Conservation (phyloP, 306 rosid species). For the Benincasa hispida region DNA sequence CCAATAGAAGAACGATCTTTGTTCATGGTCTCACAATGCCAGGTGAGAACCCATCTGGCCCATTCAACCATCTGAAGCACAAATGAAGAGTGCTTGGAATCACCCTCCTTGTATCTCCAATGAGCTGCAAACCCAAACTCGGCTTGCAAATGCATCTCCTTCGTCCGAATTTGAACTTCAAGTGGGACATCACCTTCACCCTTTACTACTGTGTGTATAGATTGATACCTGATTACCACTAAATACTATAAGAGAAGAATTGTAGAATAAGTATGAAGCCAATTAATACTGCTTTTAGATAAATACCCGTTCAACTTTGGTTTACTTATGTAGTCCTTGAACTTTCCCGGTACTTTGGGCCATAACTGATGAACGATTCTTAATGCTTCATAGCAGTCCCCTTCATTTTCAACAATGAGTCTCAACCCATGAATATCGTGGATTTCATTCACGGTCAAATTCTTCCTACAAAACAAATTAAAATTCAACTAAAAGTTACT, state of each 20-base stretch:
- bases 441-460: conserved; percentile 65
- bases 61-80: conserved; percentile 99
- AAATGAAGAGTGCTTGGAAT: conserved; percentile 71
- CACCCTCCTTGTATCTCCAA: conserved; percentile 99
- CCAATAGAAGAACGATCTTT: conserved; percentile 48
- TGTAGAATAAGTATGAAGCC: background rate
- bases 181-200: conserved; percentile 63
- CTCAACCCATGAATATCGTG: conserved; percentile 93
- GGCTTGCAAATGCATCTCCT: conserved; percentile 92
- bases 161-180: conserved; percentile 92
- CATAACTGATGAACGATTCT: conserved; percentile 59
- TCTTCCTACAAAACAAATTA: conserved; percentile 45
- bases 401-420: conserved; percentile 78
- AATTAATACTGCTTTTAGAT: background rate
- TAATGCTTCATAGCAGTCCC: conserved; percentile 77
- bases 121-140: conserved; percentile 98
- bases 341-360: conserved; percentile 77
- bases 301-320: conserved; percentile 89
- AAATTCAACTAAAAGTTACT: background rate
- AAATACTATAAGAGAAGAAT: conserved; percentile 15
- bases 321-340: conserved; percentile 66
- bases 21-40: conserved; percentile 96
- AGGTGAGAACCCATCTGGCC: conserved; percentile 98
- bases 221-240: conserved; percentile 48
- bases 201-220: conserved; percentile 86